Evolutionary conservation across 495 filamentous ascomycete species (phyloP), one percentile per base, ranked within the genome.

Genomic region (Penicillium pancosmium): DNA sequence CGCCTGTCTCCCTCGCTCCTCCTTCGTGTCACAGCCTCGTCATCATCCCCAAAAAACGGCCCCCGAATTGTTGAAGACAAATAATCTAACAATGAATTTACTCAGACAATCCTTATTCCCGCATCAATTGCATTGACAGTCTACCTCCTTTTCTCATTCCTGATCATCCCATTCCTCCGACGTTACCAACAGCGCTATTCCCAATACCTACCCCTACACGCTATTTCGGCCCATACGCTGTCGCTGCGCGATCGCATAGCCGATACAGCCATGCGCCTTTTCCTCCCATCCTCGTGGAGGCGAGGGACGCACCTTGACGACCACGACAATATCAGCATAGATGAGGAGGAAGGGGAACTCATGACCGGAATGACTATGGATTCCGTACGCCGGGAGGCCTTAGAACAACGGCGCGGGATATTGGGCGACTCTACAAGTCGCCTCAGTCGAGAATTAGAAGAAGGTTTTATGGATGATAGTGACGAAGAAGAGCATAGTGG

Each of bases 391-490:
- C 63, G 84, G 51, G 80, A 82, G 54, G 83, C 77, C 47, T 55
- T 82, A 64, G 73, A 82, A 60, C 58, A 73, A 72, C 58, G 80
- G 73, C 65, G 79, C 67, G 56, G 78, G 71, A 63, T 60, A 27
- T 61, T 61, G 55, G 62, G 61, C 31, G 78, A 78, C 33, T 59
- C 70, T 19, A 77, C 82, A 53, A 75, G 84, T 57, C 81, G 92
- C 60, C 66, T 95, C 50, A 92, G 90, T 76, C 81, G 91, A 68
- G 92, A 96, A 36, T 68, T 95, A 54, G 91, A 94, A 71, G 84
- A 90, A 57, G 91, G 90, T 1, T 95, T 95, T 68, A 86, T 84
- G 78, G 89, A 92, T 74, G 88, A 91, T 67, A 92, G 90, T 69
- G 87, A 90, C 57, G 88, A 91, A n/a, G 81, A 82, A 16, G 76